Percentiles rank a stretch among this genome's conserved stretches.
phyloP scores from a whole-genome alignment of 305 asterid species.

The Fraxinus nigra region DNA sequence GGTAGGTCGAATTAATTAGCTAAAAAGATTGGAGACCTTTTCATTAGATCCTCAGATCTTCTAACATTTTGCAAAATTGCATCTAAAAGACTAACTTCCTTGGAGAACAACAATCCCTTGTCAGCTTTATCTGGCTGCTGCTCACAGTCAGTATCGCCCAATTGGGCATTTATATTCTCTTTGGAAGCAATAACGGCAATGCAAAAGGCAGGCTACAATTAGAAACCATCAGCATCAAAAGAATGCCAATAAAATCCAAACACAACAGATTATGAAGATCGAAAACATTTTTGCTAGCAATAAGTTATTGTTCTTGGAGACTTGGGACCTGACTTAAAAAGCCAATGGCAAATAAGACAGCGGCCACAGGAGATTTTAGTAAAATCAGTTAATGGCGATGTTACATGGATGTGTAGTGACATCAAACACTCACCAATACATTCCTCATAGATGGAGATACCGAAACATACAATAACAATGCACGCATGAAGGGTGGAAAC shows the following conservation, averaged over 20 bases:
- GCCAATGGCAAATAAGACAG: conserved; percentile 6
- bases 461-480: background rate
- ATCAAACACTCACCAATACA: background rate
- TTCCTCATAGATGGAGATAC: background rate
- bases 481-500: background rate
- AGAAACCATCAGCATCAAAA: conserved; percentile 14
- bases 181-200: conserved; percentile 46
- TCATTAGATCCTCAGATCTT: conserved; percentile 58
- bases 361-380: background rate
- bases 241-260: conserved; percentile 3
- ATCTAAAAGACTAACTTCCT: conserved; percentile 44
- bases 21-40: conserved; percentile 43
- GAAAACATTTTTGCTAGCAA: background rate
- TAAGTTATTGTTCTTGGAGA: conserved; percentile 15
- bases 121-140: conserved; percentile 39
- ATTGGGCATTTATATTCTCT: conserved; percentile 40
- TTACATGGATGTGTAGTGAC: background rate
- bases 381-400: background rate
- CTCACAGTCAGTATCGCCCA: conserved; percentile 28
- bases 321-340: conserved; percentile 6
- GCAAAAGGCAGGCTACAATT: conserved; percentile 83
- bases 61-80: conserved; percentile 50
- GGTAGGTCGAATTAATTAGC: conserved; percentile 11
- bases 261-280: conserved; percentile 2
- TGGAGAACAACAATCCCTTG: conserved; percentile 35